These are phyloP conservation scores for Pyricularia pennisetigena DNA, from an alignment of 2,329 filamentous ascomycete genomes.

Conservation along the genomic window DNA sequence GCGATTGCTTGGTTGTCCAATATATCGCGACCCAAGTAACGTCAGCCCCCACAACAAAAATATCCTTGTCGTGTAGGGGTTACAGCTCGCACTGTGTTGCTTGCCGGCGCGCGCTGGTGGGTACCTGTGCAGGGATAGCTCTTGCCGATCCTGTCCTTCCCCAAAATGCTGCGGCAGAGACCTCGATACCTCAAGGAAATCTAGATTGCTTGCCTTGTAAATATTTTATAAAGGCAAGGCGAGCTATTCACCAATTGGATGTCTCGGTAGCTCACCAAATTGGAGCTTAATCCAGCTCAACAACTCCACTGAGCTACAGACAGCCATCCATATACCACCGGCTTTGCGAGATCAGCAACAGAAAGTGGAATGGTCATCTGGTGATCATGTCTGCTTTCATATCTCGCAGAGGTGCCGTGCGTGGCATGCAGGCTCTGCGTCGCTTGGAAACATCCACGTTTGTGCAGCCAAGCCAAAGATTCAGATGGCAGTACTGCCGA, in stretches of 20 bases:
- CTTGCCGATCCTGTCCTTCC: neutral
- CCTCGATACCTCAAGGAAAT: neutral
- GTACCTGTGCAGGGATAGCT: neutral
- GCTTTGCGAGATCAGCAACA: neutral
- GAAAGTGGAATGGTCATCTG: neutral
- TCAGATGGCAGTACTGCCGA: constrained; percentile 8
- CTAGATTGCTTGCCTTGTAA: too few species aligned
- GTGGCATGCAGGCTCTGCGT: neutral
- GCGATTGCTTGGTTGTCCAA: neutral
- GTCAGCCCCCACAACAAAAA: neutral
- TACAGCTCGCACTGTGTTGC: neutral
- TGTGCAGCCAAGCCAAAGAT: neutral
- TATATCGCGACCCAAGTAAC: neutral
- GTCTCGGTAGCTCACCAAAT: too few species aligned
- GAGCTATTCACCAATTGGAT: too few species aligned
- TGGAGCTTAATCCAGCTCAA: too few species aligned
- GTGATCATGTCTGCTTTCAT: neutral
- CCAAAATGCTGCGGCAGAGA: neutral
- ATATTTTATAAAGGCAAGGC: too few species aligned
- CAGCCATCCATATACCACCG: neutral
- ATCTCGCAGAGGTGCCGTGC: neutral
- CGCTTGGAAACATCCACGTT: neutral
- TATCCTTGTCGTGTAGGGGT: neutral
- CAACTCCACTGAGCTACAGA: neutral
- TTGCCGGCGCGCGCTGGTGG: neutral